phyloP scores from a whole-genome alignment of 768 basidiomycete species.

The Mycena maculata region DNA sequence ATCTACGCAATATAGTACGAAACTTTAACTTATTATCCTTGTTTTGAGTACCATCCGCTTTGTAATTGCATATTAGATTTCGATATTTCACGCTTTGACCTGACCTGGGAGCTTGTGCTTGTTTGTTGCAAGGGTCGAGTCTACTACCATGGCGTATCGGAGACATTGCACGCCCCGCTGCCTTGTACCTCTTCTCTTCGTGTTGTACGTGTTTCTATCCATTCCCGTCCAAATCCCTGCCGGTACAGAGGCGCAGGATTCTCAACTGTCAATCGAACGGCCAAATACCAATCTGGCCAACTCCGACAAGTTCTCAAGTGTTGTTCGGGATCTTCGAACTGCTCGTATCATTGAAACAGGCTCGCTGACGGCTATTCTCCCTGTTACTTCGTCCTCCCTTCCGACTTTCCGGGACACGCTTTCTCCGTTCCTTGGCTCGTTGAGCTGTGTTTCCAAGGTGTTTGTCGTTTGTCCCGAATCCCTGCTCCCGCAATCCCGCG shows the following conservation, averaged over 20 bases:
- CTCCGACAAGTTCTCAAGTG: conserved; percentile 4
- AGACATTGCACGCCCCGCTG: conserved; percentile 23
- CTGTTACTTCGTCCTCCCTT: conserved; percentile 54
- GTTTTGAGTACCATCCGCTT: neutral
- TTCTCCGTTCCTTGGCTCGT: conserved; percentile 50
- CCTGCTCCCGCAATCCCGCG: conserved; percentile 49
- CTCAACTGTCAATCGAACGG: neutral
- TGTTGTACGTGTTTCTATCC: conserved; percentile 20
- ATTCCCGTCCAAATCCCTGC: neutral
- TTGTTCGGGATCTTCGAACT: neutral
- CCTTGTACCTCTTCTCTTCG: conserved; percentile 28
- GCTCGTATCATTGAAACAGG: conserved; percentile 23
- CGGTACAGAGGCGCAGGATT: neutral
- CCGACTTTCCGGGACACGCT: conserved; percentile 48
- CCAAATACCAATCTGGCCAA: neutral
- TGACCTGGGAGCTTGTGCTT: conserved; percentile 30
- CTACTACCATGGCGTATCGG: conserved; percentile 24
- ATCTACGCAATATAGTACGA: conserved; percentile 27
- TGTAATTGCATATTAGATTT: neutral
- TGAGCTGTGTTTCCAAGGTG: conserved; percentile 55
- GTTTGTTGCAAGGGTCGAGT: conserved; percentile 25
- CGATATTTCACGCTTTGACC: conserved; percentile 12
- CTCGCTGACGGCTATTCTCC: conserved; percentile 62
- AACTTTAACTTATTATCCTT: conserved; percentile 6
- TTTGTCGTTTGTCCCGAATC: conserved; percentile 58